A percentile compares a stretch with the other conserved stretches of the same genome.
phyloP scores from a whole-genome alignment of 495 filamentous ascomycete genomes.

The Aspergillus conjunctus region DNA sequence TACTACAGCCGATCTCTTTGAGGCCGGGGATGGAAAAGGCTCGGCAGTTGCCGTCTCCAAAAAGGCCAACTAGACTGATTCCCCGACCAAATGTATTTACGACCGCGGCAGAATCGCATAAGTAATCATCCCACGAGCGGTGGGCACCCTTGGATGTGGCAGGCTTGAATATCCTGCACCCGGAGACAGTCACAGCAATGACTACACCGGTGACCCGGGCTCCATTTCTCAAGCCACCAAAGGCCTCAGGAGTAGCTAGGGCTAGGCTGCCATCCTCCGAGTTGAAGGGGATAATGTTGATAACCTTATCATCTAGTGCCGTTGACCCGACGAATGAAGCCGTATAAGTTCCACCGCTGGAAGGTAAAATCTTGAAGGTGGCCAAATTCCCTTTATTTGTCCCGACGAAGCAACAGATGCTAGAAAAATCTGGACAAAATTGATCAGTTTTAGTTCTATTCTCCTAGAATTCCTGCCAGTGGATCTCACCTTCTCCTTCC shows the following conservation, averaged over 20 bases:
- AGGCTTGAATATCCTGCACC: slow-evolving; percentile 83
- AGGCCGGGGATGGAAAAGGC: slow-evolving; percentile 84
- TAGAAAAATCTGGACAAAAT: slow-evolving; percentile 69
- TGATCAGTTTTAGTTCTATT: slow-evolving; percentile 24
- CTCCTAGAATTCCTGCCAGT: background rate
- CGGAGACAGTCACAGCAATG: slow-evolving; percentile 68
- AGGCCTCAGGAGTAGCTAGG: slow-evolving; percentile 68
- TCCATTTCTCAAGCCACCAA: slow-evolving; percentile 72
- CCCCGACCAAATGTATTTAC: slow-evolving; percentile 71
- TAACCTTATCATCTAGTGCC: slow-evolving; percentile 67
- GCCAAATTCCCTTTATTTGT: slow-evolving; percentile 79
- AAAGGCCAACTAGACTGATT: slow-evolving; percentile 78
- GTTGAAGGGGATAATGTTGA: slow-evolving; percentile 76
- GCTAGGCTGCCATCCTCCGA: slow-evolving; percentile 75
- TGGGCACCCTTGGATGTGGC: slow-evolving; percentile 82
- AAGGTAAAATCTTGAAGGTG: slow-evolving; percentile 87
- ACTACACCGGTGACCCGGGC: slow-evolving; percentile 70
- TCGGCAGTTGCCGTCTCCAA: slow-evolving; percentile 74
- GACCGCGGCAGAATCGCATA: slow-evolving; percentile 77
- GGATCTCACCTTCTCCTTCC: slow-evolving; percentile 70
- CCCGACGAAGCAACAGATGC: slow-evolving; percentile 88
- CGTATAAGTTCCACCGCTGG: slow-evolving; percentile 66
- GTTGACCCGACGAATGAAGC: slow-evolving; percentile 69
- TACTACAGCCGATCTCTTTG: slow-evolving; percentile 75
- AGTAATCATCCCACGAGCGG: slow-evolving; percentile 78